Base-by-base conservation (phyloP, 1,284 basidiomycete genomes). In the Pterula multifida region DNA sequence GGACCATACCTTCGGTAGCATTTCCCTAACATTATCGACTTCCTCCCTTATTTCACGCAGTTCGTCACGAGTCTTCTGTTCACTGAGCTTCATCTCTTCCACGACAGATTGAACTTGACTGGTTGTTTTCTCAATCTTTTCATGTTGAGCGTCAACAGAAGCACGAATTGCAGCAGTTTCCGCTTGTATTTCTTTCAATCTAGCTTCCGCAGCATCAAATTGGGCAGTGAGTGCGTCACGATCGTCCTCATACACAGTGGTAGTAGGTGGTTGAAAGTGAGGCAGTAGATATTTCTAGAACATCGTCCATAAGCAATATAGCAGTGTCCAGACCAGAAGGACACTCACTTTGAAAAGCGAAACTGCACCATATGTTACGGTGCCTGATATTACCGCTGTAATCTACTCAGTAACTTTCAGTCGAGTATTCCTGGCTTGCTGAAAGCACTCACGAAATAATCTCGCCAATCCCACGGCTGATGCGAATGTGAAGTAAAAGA, bases 1-100 rank as follows among this genome's bases (percentile, higher is more conserved):
- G 26, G 11, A 15, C 49, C 66, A 26, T 56, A 91, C 93, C 77
- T 87, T 90, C 2, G 93, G 92, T 11, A 98, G 69, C 77, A 94
- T 86, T 54, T 94, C 90, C 36, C 87, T 81, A 53, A 98, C 81
- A 53, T 82, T 87, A 57, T 90, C 89, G 45, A 98, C 78, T 65
- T 98, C 95, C 25, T 92, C 86, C 52, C 90, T 77, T 52, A 97
- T 81, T 68, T 93, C 90, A 26, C 90, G 81, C 76, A 98, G 86
- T 63, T 98, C 94, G 50, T 92, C 85, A 49, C 88, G 77, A 32
- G 90, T 85, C 62, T 78, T 83, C 47, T 73, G 68, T 61, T 96
- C 90, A 12, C 82, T 82, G 50, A 86, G 81, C 46, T 78, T 79
- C 66, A 96, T 81, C 56, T 86, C 79, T 52, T 75, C 69, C 13